Conservation (phyloP, 2,329 filamentous ascomycete genomes). For the Stylonectria norvegica region DNA sequence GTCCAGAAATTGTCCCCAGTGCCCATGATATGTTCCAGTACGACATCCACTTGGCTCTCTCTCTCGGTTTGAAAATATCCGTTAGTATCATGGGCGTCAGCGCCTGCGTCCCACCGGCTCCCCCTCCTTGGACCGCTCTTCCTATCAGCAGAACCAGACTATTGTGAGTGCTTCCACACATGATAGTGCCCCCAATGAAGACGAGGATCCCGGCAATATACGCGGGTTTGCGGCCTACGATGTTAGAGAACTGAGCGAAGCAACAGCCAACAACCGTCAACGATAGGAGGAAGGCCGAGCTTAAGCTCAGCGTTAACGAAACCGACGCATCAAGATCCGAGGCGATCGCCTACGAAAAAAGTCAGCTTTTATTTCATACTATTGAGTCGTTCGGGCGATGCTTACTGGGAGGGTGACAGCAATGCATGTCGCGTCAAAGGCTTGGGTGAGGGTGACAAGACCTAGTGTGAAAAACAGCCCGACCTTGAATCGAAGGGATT, state of each 20-base stretch:
- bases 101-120: slow-evolving; percentile 34
- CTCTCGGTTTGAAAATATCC: slow-evolving; percentile 40
- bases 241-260: slow-evolving; percentile 35
- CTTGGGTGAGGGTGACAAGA: slow-evolving; percentile 19
- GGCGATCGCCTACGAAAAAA: slow-evolving; percentile 17
- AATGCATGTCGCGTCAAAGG: slow-evolving; percentile 29
- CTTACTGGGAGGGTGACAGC: slow-evolving; percentile 28
- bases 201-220: slow-evolving; percentile 22
- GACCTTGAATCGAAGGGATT: too few relatives aligned
- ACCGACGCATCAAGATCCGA: slow-evolving; percentile 24
- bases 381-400: background rate
- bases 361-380: background rate
- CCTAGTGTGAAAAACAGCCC: too few relatives aligned
- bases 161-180: slow-evolving; percentile 32
- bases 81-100: slow-evolving; percentile 33
- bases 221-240: slow-evolving; percentile 33
- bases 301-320: slow-evolving; percentile 32
- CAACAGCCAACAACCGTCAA: slow-evolving; percentile 58
- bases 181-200: slow-evolving; percentile 40
- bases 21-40: slow-evolving; percentile 47
- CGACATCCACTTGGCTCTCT: slow-evolving; percentile 40
- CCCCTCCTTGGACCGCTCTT: slow-evolving; percentile 35
- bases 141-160: slow-evolving; percentile 32
- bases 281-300: slow-evolving; percentile 66
- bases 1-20: slow-evolving; percentile 46